Evolutionary conservation across 148 eudicot genomes (phyloP).

Genomic region (Rhododendron ovatum): DNA sequence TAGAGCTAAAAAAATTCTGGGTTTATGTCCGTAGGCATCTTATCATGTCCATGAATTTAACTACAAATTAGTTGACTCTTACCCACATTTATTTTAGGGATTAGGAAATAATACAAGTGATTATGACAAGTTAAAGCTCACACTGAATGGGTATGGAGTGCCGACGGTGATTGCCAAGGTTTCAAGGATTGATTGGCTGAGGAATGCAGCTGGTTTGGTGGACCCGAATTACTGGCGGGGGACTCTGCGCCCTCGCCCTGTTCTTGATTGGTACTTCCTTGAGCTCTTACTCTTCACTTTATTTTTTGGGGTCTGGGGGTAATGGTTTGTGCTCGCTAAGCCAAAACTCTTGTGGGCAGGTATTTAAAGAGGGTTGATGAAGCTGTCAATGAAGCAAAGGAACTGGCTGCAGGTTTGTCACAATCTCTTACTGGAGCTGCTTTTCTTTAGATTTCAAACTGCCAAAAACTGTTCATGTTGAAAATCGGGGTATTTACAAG

Average conservation of each 20-base stretch:
- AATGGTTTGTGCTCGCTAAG: constrained; percentile 4
- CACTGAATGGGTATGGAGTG: constrained; percentile 66
- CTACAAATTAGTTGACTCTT: neutral
- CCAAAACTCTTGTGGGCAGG: constrained; percentile 25
- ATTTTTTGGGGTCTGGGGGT: neutral
- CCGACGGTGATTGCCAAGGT: constrained; percentile 64
- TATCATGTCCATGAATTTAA: neutral
- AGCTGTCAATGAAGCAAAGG: constrained; percentile 69
- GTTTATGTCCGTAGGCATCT: neutral
- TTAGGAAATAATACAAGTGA: constrained; percentile 82
- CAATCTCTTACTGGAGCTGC: neutral
- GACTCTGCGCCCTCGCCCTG: constrained; percentile 84
- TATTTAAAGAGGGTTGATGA: constrained; percentile 65
- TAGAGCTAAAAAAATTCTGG: neutral
- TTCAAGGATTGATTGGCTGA: constrained; percentile 88
- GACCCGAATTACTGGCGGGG: constrained; percentile 93
- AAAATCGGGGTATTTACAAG: neutral
- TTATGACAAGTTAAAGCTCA: constrained; percentile 51
- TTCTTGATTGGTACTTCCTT: constrained; percentile 73
- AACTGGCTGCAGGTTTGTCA: constrained; percentile 47
- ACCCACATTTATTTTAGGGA: constrained; percentile 35
- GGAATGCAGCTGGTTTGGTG: constrained; percentile 94
- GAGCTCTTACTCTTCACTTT: neutral
- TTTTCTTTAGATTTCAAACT: neutral
- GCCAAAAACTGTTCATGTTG: neutral